These are phyloP conservation scores for Nitzschia sp. DNA, from an alignment of 108 stramenopile genomes.

Conservation along the genomic window DNA sequence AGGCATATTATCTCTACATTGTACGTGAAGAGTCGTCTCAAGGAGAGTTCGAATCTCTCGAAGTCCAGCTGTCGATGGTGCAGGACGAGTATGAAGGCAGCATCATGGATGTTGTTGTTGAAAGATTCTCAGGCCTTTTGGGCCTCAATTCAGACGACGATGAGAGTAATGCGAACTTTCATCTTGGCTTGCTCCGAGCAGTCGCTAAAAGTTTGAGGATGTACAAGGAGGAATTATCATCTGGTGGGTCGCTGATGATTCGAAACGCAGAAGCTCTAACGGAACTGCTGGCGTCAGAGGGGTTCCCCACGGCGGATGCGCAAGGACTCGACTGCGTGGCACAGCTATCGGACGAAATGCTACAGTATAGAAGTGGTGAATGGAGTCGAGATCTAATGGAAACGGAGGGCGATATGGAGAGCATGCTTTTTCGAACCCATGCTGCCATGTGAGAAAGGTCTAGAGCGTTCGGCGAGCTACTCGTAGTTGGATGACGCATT, in stretches of 20 bases:
- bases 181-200: not conserved
- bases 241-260: no score
- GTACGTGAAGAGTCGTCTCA: not conserved
- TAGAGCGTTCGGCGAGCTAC: no score
- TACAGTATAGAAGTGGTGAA: not conserved
- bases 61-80: not conserved
- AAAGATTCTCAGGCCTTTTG: no score
- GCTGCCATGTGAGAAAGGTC: no score
- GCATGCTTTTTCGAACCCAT: no score
- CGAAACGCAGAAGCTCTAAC: not conserved
- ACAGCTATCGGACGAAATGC: not conserved
- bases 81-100: not conserved
- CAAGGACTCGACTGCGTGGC: not conserved
- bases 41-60: not conserved
- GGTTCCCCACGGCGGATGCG: not conserved
- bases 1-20: not conserved
- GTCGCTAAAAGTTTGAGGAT: not conserved
- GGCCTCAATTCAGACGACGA: not conserved
- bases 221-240: not conserved
- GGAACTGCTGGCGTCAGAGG: not conserved
- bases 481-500: no score
- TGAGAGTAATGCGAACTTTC: not conserved
- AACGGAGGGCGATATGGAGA: no score
- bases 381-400: no score
- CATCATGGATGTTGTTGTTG: not conserved